Conservation (phyloP, 2,329 filamentous ascomycete species). For the Fusarium guadeloupense region DNA sequence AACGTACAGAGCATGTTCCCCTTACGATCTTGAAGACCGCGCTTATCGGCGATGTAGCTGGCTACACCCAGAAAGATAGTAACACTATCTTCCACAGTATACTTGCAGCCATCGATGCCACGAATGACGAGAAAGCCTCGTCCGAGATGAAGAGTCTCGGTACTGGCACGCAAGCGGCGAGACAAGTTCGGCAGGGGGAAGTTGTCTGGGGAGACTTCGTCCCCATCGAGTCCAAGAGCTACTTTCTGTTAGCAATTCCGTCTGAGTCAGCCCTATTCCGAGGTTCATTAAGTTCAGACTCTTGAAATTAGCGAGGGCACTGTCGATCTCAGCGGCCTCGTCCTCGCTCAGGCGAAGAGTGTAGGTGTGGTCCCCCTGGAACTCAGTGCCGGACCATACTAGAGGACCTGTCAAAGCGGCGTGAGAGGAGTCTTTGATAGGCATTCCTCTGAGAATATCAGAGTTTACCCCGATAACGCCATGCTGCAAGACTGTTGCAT, state of each 20-base stretch:
- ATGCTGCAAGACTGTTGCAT: conserved; percentile 5
- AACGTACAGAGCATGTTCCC: conserved; percentile 58
- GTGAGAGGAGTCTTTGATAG: conserved; percentile 10
- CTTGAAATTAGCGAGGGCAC: conserved; percentile 43
- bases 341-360: conserved; percentile 28
- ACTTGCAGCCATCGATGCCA: conserved; percentile 59
- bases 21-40: conserved; percentile 60
- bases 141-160: conserved; percentile 52
- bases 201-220: conserved; percentile 41
- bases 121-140: conserved; percentile 64
- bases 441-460: conserved; percentile 10
- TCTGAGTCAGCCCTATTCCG: not conserved
- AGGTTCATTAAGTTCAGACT: conserved; percentile 24
- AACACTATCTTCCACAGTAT: conserved; percentile 63
- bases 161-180: conserved; percentile 47
- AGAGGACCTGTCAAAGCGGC: conserved; percentile 32
- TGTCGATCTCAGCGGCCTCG: conserved; percentile 36
- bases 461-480: conserved; percentile 15
- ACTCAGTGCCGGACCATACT: conserved; percentile 40
- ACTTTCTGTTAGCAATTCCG: conserved; percentile 19
- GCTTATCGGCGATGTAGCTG: conserved; percentile 63
- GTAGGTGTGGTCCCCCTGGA: conserved; percentile 20
- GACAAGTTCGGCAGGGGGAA: conserved; percentile 55
- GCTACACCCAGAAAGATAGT: conserved; percentile 66
- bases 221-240: conserved; percentile 34